These are phyloP conservation scores for Colletotrichum brevisporum DNA, from an alignment of 2,329 filamentous ascomycete genomes.

Conservation along the genomic window DNA sequence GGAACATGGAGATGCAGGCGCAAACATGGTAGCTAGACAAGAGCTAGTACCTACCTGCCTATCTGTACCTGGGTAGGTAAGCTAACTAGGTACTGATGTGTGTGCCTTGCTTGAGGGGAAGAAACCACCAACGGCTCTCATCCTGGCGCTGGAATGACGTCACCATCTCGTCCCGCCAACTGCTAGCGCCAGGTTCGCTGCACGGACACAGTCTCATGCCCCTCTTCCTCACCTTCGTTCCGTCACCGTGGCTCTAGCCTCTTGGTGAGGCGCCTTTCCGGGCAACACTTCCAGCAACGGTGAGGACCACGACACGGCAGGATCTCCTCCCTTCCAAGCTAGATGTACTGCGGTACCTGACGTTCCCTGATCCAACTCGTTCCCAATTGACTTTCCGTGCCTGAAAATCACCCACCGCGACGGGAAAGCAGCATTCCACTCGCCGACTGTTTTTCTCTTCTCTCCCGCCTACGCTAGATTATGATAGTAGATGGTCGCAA, in stretches of 20 bases:
- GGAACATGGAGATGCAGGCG: background rate
- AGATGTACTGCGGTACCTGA: too few relatives aligned
- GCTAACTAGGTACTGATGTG: background rate
- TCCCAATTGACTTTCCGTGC: conserved; percentile 8
- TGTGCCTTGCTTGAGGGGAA: background rate
- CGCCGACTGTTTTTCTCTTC: background rate
- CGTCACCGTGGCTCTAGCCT: background rate
- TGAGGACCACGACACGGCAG: too few relatives aligned
- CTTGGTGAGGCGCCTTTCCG: background rate
- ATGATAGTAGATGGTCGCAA: background rate
- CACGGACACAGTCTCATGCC: conserved; percentile 35
- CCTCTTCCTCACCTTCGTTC: conserved; percentile 5
- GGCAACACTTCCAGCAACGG: background rate
- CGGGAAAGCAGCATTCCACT: conserved; percentile 3
- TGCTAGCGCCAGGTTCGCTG: conserved; percentile 16
- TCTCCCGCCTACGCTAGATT: background rate
- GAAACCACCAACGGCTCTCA: conserved; percentile 29
- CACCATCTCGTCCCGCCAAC: conserved; percentile 7
- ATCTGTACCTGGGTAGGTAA: too few relatives aligned
- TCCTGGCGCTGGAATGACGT: conserved; percentile 30
- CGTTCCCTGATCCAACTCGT: too few relatives aligned
- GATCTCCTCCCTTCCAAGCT: too few relatives aligned
- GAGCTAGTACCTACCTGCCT: too few relatives aligned
- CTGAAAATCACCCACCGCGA: conserved; percentile 25
- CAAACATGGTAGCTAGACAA: too few relatives aligned